phyloP scores from a whole-genome alignment of 306 rosid species.

The Cucurbita maxima region DNA sequence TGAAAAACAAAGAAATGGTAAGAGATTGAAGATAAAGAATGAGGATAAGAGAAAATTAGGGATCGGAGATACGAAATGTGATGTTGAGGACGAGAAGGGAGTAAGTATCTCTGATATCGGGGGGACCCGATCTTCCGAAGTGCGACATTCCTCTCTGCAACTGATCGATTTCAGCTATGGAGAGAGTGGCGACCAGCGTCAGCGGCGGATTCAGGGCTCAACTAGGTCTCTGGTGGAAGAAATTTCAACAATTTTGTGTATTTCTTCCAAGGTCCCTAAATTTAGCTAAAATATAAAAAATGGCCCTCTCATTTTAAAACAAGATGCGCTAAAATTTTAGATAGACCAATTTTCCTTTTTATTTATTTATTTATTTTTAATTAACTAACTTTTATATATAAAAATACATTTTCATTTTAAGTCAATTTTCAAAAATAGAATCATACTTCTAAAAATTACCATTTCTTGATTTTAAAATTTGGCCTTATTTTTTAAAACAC shows the following conservation, averaged over 20 bases:
- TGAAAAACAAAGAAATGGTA: neutral
- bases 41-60: neutral
- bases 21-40: neutral
- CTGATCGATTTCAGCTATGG: neutral
- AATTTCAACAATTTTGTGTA: neutral
- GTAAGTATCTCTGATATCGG: slow-evolving; percentile 68
- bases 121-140: slow-evolving; percentile 72
- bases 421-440: too few relatives aligned
- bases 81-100: slow-evolving; percentile 75
- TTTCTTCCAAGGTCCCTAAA: neutral
- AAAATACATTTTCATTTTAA: too few relatives aligned
- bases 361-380: too few relatives aligned
- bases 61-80: slow-evolving; percentile 35
- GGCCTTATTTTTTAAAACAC: too few relatives aligned
- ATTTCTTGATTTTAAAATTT: too few relatives aligned
- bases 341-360: too few relatives aligned
- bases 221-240: slow-evolving; percentile 26
- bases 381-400: too few relatives aligned
- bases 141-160: slow-evolving; percentile 36
- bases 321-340: too few relatives aligned
- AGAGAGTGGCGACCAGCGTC: neutral
- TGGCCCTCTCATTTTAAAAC: neutral
- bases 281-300: neutral
- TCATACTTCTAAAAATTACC: too few relatives aligned
- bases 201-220: slow-evolving; percentile 4